Base-by-base conservation (phyloP, 257 asterid genomes). In the Ajuga chamaepitys region DNA sequence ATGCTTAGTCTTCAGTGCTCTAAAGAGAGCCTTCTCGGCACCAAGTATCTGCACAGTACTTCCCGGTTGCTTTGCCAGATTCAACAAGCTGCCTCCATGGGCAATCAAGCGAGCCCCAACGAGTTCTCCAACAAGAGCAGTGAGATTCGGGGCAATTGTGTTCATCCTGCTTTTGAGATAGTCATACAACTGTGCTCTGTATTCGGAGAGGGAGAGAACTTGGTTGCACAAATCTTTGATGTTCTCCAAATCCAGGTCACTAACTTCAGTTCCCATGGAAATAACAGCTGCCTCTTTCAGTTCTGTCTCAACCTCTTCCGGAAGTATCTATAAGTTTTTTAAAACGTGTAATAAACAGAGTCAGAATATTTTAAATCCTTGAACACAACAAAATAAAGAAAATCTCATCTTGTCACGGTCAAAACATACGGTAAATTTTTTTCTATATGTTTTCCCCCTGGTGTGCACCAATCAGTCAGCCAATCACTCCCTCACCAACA, bases 201-300 rank as follows among this genome's bases (percentile, higher is more conserved):
- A 91, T 54, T 91, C 96, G 0, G 98, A 65, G 37, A 88, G 88
- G 24, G 96, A 82, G 20, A 91, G 80, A 34, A 91, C 98, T 79
- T 91, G 98, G 83, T 52, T 79, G 83, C 98, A 91, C 30, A 91
- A 73, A 64, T 88, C 95, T 72, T 86, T 91, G 46, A 91, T 88
- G 70, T 91, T 91, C 67, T 81, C 85, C 77, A 88, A 75, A 82
- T 91, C 96, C 51, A 88, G 85, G 30, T 91, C 96, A 63, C 91
- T 88, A 40, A 91, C 85, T 83, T 91, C 98, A 63, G 98, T 91
- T 58, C 96, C 98, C 98, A 91, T 91, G 71, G 98, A 91, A 72
- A 91, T 91, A 79, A 79, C 64, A 0, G 97, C 74, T 45, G 96
- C 94, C 75, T 86, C 96, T 70, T 88, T 91, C 41, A 91, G 74